Percentiles rank a stretch among this genome's conserved stretches.
phyloP scores from a whole-genome alignment of 805 yeast species.

The Lipomyces yamanashiensis region DNA sequence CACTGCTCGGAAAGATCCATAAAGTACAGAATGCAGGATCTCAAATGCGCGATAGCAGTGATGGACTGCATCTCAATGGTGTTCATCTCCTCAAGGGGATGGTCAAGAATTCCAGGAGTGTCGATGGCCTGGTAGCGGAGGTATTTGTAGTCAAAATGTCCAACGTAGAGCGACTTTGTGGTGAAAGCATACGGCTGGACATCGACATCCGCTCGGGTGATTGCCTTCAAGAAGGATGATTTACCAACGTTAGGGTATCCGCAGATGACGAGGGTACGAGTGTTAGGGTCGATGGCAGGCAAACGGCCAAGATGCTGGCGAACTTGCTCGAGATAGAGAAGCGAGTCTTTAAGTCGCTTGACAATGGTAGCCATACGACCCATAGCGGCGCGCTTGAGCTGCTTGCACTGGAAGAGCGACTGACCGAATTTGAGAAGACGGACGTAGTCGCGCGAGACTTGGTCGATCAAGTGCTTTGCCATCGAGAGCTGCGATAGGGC shows the following conservation, averaged over 20 bases:
- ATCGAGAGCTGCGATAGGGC: slow-evolving; percentile 92
- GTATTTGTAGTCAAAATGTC: slow-evolving; percentile 98
- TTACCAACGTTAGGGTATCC: slow-evolving; percentile 99
- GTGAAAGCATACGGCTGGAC: slow-evolving; percentile 99
- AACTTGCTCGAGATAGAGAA: slow-evolving; percentile 93
- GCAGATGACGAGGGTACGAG: slow-evolving; percentile 94
- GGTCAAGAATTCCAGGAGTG: slow-evolving; percentile 97
- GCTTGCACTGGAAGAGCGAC: slow-evolving; percentile 97
- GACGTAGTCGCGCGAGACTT: slow-evolving; percentile 92
- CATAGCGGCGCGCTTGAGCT: slow-evolving; percentile 95
- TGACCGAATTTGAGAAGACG: slow-evolving; percentile 96
- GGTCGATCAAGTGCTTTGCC: slow-evolving; percentile 93
- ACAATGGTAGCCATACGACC: slow-evolving; percentile 99
- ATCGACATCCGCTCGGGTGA: slow-evolving; percentile 98
- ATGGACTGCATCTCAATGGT: slow-evolving; percentile 99
- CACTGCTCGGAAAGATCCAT: slow-evolving; percentile 99
- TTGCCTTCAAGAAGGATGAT: slow-evolving; percentile 88
- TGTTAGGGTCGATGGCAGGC: slow-evolving; percentile 97
- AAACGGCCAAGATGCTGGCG: slow-evolving; percentile 99
- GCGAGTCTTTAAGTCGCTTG: slow-evolving; percentile 93
- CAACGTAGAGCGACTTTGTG: slow-evolving; percentile 94
- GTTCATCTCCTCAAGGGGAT: slow-evolving; percentile 99
- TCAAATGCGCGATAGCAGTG: slow-evolving; percentile 96
- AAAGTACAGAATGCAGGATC: slow-evolving; percentile 94
- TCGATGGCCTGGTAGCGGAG: slow-evolving; percentile 98